Evolutionary conservation across 805 yeast species (phyloP).

Genomic region (Kregervanrija pseudodelftensis): DNA sequence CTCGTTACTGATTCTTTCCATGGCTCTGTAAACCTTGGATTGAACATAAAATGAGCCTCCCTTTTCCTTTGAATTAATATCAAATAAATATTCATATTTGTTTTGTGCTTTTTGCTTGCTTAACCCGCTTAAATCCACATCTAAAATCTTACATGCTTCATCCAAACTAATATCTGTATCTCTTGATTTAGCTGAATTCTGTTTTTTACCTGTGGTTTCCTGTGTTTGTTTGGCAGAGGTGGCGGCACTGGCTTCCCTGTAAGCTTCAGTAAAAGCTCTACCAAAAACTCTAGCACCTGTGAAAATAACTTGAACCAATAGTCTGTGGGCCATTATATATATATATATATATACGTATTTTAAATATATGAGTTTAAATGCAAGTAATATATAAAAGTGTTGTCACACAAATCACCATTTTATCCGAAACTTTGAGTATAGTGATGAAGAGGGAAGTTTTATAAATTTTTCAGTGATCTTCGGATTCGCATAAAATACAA

Average conservation of each 20-base stretch:
- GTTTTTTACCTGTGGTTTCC: slow-evolving; percentile 20
- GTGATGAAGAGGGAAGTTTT: no score
- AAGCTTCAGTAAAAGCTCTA: slow-evolving; percentile 93
- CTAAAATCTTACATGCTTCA: slow-evolving; percentile 88
- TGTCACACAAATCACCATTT: no score
- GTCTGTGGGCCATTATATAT: slow-evolving; percentile 72
- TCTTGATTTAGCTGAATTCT: slow-evolving; percentile 40
- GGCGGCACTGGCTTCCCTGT: slow-evolving; percentile 91
- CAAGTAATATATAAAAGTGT: no score
- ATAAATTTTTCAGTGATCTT: no score
- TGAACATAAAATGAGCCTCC: slow-evolving; percentile 95
- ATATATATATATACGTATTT: no score
- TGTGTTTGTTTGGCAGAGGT: slow-evolving; percentile 59
- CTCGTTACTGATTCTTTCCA: slow-evolving; percentile 83
- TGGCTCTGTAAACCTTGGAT: slow-evolving; percentile 88
- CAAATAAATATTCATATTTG: slow-evolving; percentile 76
- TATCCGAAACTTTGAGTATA: no score
- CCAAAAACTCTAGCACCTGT: slow-evolving; percentile 97
- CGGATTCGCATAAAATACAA: no score
- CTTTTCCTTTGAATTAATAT: slow-evolving; percentile 85
- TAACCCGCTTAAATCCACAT: slow-evolving; percentile 56
- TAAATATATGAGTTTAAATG: no score
- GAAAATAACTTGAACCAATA: slow-evolving; percentile 78
- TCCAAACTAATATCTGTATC: slow-evolving; percentile 75
- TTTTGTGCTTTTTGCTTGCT: slow-evolving; percentile 52